Evolutionary conservation across 805 yeast species (phyloP).

Genomic region (Tetrapisispora fleetii): DNA sequence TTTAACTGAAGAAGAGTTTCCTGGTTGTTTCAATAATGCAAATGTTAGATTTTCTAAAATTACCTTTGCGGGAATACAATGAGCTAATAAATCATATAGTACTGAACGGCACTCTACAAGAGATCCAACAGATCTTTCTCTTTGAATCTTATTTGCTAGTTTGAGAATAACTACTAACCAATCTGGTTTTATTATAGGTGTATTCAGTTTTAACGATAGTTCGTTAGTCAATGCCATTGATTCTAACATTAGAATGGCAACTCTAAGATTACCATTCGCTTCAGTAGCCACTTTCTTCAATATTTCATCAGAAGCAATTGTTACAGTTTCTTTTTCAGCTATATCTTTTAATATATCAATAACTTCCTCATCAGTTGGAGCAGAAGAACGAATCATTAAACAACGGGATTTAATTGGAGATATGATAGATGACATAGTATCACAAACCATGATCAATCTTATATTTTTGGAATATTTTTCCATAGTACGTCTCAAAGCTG

Average conservation of each 20-base stretch:
- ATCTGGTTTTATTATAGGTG: constrained; percentile 62
- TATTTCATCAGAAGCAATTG: constrained; percentile 34
- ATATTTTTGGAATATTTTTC: constrained; percentile 86
- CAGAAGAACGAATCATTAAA: constrained; percentile 72
- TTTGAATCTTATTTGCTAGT: constrained; percentile 49
- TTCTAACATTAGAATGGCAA: constrained; percentile 70
- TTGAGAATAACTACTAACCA: constrained; percentile 77
- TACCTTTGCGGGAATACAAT: constrained; percentile 85
- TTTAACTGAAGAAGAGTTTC: constrained; percentile 10
- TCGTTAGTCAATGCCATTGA: constrained; percentile 69
- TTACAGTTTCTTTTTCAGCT: constrained; percentile 44
- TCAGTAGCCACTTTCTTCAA: constrained; percentile 43
- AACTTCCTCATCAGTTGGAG: constrained; percentile 62
- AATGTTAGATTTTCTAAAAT: constrained; percentile 56
- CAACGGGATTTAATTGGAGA: constrained; percentile 94
- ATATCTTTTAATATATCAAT: constrained; percentile 44
- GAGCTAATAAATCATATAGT: constrained; percentile 77
- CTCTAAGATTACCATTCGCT: constrained; percentile 65
- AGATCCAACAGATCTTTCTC: constrained; percentile 54
- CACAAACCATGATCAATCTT: constrained; percentile 75
- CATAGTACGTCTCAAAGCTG: constrained; percentile 92
- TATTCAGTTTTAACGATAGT: constrained; percentile 32
- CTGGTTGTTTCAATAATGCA: constrained; percentile 31
- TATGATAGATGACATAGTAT: constrained; percentile 83
- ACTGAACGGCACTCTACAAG: constrained; percentile 49